Evolutionary conservation across 2,329 filamentous ascomycete genomes (phyloP).

Genomic region (Penicillium occitanis): DNA sequence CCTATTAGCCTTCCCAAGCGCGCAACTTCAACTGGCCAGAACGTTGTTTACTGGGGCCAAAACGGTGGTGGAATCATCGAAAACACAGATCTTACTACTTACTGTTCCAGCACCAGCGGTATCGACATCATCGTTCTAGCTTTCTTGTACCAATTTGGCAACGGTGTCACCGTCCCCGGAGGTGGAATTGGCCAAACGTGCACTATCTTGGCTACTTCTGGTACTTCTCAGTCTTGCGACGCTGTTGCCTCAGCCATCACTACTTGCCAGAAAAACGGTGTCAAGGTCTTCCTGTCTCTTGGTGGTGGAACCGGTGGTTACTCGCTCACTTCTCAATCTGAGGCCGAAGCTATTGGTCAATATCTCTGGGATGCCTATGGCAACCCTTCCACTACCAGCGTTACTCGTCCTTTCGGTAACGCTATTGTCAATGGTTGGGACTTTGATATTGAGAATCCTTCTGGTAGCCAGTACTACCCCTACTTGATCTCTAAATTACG

Average conservation of each 20-base stretch:
- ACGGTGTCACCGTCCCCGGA: conserved; percentile 17
- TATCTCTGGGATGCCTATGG: conserved; percentile 49
- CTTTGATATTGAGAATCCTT: conserved; percentile 50
- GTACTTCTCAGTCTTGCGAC: conserved; percentile 34
- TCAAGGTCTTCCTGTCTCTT: conserved; percentile 50
- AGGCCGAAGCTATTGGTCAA: conserved; percentile 43
- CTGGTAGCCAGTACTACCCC: conserved; percentile 33
- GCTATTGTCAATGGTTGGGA: conserved; percentile 55
- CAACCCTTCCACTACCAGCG: conserved; percentile 33
- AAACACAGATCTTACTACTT: conserved; percentile 24
- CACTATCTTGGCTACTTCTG: not conserved
- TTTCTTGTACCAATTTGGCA: conserved; percentile 46
- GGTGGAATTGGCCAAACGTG: conserved; percentile 13
- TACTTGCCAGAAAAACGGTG: conserved; percentile 44
- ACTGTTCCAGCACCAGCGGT: conserved; percentile 41
- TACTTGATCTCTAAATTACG: conserved; percentile 51
- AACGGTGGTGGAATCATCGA: conserved; percentile 20
- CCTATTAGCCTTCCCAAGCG: conserved; percentile 16
- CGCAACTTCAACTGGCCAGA: conserved; percentile 9
- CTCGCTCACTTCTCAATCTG: conserved; percentile 34
- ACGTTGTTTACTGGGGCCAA: conserved; percentile 20
- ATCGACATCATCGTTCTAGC: conserved; percentile 48
- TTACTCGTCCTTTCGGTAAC: conserved; percentile 52
- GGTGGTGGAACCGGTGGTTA: conserved; percentile 46
- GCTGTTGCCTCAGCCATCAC: conserved; percentile 43